Evolutionary conservation across 768 basidiomycete species (phyloP).

Genomic region (Leucocoprinus leucothites): DNA sequence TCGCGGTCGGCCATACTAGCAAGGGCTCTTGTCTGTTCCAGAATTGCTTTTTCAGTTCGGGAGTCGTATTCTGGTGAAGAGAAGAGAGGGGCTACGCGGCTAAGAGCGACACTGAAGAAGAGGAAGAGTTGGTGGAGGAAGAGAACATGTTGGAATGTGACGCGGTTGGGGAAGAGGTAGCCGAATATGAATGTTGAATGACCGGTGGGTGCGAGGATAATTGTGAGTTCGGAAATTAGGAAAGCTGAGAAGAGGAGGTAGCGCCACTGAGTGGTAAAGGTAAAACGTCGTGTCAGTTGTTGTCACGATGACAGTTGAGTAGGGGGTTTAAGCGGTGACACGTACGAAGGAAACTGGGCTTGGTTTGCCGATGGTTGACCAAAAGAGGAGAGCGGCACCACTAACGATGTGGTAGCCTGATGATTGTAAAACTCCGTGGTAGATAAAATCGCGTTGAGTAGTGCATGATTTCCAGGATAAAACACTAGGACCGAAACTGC

Average conservation of each 20-base stretch:
- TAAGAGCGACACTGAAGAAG: conserved; percentile 69
- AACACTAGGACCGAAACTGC: conserved; percentile 77
- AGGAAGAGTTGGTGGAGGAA: conserved; percentile 78
- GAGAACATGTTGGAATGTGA: conserved; percentile 72
- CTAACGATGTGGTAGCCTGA: conserved; percentile 68
- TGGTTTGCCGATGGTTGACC: conserved; percentile 56
- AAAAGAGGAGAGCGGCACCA: conserved; percentile 53
- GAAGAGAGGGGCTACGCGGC: conserved; percentile 66
- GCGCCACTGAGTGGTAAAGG: conserved; percentile 56
- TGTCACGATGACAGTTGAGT: conserved; percentile 15
- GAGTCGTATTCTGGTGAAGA: conserved; percentile 41
- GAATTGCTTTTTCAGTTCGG: conserved; percentile 34
- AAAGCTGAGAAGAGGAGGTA: conserved; percentile 66
- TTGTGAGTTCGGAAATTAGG: conserved; percentile 59
- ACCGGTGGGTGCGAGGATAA: conserved; percentile 62
- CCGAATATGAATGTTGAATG: conserved; percentile 36
- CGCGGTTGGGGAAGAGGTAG: conserved; percentile 58
- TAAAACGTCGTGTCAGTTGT: conserved; percentile 9
- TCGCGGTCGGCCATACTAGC: conserved; percentile 51
- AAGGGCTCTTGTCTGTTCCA: conserved; percentile 41
- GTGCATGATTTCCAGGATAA: conserved; percentile 59
- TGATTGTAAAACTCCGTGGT: conserved; percentile 58
- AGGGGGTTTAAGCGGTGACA: conserved; percentile 20
- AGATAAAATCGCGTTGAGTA: conserved; percentile 69
- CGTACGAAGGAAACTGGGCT: conserved; percentile 67